Conservation (phyloP, 371 early-diverging fungal species). For the Mortierella sp. region DNA sequence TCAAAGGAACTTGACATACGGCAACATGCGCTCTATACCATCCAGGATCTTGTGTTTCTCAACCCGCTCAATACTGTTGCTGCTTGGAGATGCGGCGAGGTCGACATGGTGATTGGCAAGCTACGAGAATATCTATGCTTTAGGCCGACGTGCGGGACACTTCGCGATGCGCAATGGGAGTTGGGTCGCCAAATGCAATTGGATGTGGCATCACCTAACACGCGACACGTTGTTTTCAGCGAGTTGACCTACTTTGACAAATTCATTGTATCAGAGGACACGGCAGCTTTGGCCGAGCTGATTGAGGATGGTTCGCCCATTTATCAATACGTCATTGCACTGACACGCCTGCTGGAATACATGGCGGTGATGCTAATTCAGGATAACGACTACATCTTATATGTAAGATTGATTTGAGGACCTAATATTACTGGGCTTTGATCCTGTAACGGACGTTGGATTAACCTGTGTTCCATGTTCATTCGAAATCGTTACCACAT, state of each 20-base stretch:
- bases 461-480: background rate
- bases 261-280: slow-evolving; percentile 50
- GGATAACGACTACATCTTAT: slow-evolving; percentile 48
- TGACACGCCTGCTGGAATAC: slow-evolving; percentile 54
- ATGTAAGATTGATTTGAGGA: slow-evolving; percentile 26
- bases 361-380: slow-evolving; percentile 54
- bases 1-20: slow-evolving; percentile 53
- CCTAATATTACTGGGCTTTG: too few relatives aligned
- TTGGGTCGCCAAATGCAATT: slow-evolving; percentile 23
- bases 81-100: slow-evolving; percentile 53
- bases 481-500: background rate
- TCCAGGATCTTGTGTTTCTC: slow-evolving; percentile 48
- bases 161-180: slow-evolving; percentile 35
- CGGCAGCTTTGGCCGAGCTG: slow-evolving; percentile 40
- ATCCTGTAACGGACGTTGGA: background rate
- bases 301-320: slow-evolving; percentile 50
- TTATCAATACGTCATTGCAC: slow-evolving; percentile 45
- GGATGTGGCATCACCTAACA: slow-evolving; percentile 16
- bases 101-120: slow-evolving; percentile 38
- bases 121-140: slow-evolving; percentile 24
- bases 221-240: slow-evolving; percentile 12
- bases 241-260: slow-evolving; percentile 34
- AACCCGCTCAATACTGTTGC: slow-evolving; percentile 55
- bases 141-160: slow-evolving; percentile 9
- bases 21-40: slow-evolving; percentile 52